Conservation (phyloP, 108 stramenopile species). For the Schizochytrium sp. region DNA sequence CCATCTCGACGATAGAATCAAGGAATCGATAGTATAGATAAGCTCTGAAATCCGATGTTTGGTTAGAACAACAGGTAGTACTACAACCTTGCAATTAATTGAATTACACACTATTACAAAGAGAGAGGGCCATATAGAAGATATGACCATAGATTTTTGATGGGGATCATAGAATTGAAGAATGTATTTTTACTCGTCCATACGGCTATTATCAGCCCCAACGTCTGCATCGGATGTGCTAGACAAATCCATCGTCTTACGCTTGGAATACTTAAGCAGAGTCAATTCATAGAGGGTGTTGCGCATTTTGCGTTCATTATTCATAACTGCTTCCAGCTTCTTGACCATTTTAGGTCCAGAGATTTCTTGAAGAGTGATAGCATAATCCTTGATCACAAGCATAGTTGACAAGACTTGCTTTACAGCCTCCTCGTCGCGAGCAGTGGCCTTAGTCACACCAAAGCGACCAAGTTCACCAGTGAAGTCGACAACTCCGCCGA, state of each 20-base stretch:
- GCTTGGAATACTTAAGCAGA: constrained; percentile 27
- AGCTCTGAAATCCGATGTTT: too few species aligned
- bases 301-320: constrained; percentile 35
- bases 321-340: constrained; percentile 28
- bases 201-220: too few species aligned
- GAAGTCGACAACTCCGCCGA: constrained; percentile 93
- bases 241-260: background rate
- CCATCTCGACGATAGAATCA: too few species aligned
- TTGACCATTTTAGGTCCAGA: constrained; percentile 20
- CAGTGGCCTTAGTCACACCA: constrained; percentile 87
- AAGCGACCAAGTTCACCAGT: constrained; percentile 94
- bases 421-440: constrained; percentile 80
- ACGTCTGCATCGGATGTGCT: background rate
- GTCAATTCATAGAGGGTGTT: constrained; percentile 21
- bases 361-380: constrained; percentile 34
- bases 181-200: too few species aligned
- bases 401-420: constrained; percentile 10
- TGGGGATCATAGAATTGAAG: too few species aligned
- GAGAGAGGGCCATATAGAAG: too few species aligned
- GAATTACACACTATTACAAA: too few species aligned
- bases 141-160: too few species aligned
- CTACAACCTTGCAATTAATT: too few species aligned
- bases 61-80: too few species aligned
- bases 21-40: too few species aligned
- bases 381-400: constrained; percentile 26